These are phyloP conservation scores for Fusarium sp. DNA, from an alignment of 2,329 filamentous ascomycete species.

Conservation along the genomic window DNA sequence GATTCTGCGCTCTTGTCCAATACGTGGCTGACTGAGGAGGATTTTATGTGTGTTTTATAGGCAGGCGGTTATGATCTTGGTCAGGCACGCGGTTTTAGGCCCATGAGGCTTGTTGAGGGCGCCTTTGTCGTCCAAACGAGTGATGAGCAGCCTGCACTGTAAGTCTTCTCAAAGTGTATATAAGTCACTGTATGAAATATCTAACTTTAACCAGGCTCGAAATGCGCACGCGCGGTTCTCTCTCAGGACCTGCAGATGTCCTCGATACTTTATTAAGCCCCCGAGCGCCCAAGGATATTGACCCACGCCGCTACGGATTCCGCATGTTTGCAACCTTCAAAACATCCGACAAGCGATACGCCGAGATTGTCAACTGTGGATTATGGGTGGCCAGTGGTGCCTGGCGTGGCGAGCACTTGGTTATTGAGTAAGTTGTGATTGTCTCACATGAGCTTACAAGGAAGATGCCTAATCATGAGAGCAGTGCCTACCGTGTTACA, in stretches of 20 bases:
- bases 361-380: constrained; percentile 64
- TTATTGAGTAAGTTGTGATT: constrained; percentile 60
- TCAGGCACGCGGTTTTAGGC: constrained; percentile 58
- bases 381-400: constrained; percentile 66
- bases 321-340: constrained; percentile 66
- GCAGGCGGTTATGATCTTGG: constrained; percentile 61
- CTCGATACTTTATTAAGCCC: constrained; percentile 59
- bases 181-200: background rate
- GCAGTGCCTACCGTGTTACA: constrained; percentile 55
- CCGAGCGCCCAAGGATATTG: constrained; percentile 56
- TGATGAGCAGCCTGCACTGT: constrained; percentile 63
- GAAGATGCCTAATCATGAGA: constrained; percentile 24
- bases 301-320: constrained; percentile 63
- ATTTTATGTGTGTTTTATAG: constrained; percentile 45
- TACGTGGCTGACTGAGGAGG: constrained; percentile 46
- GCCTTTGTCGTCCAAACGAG: constrained; percentile 65
- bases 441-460: constrained; percentile 9
- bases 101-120: constrained; percentile 63
- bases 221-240: constrained; percentile 64
- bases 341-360: constrained; percentile 65
- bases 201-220: constrained; percentile 53
- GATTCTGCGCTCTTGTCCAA: constrained; percentile 20
- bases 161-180: constrained; percentile 33
- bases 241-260: constrained; percentile 62
- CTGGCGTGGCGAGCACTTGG: constrained; percentile 61